Percentiles rank a stretch among this genome's conserved stretches.
phyloP scores from a whole-genome alignment of 768 basidiomycete species.

The Mycena metata region DNA sequence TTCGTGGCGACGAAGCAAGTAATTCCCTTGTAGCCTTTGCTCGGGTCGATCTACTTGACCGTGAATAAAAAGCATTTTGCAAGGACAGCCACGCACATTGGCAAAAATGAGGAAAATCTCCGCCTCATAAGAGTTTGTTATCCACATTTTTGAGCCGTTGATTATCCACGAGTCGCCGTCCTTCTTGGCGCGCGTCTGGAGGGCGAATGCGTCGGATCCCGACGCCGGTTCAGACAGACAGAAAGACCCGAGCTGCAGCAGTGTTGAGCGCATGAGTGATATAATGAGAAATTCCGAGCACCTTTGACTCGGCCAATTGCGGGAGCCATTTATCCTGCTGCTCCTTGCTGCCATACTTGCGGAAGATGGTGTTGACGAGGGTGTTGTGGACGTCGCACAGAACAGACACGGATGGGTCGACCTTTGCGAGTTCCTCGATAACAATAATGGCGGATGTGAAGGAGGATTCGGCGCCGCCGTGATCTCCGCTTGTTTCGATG shows the following conservation, averaged over 20 bases:
- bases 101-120: constrained; percentile 96
- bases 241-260: constrained; percentile 89
- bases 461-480: constrained; percentile 90
- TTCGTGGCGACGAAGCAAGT: constrained; percentile 97
- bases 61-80: neutral
- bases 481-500: constrained; percentile 88
- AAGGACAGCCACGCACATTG: constrained; percentile 66
- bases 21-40: constrained; percentile 98
- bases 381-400: constrained; percentile 99
- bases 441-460: constrained; percentile 97
- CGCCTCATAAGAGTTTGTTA: constrained; percentile 94
- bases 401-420: constrained; percentile 97
- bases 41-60: constrained; percentile 75
- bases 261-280: constrained; percentile 5
- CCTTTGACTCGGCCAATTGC: constrained; percentile 82
- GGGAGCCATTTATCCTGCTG: constrained; percentile 94
- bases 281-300: constrained; percentile 42
- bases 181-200: constrained; percentile 92
- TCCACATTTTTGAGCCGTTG: constrained; percentile 99
- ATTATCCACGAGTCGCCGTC: constrained; percentile 89
- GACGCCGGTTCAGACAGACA: constrained; percentile 93
- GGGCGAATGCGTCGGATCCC: constrained; percentile 97
- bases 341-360: constrained; percentile 86
- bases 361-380: constrained; percentile 94
- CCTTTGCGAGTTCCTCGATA: constrained; percentile 96